Percentiles rank a stretch among this genome's conserved stretches.
Evolutionary conservation across 805 yeast species (phyloP).

Genomic region (Cyberlindnera misumaiensis): DNA sequence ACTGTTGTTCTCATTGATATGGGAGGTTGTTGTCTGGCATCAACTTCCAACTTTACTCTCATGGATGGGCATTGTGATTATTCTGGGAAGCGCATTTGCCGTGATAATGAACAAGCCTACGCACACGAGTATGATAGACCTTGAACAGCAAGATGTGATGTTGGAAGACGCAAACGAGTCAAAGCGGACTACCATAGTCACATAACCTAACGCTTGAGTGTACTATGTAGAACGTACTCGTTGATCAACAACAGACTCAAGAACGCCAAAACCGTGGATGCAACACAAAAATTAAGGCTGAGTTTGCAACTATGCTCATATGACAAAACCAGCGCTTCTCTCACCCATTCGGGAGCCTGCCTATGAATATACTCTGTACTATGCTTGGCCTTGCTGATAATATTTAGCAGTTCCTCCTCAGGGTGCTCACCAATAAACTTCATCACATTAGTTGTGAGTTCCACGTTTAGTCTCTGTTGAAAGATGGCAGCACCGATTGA

Average conservation of each 20-base stretch:
- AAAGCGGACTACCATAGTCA: too few relatives aligned
- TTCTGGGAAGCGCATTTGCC: constrained; percentile 55
- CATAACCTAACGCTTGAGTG: constrained; percentile 26
- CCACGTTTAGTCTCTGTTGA: constrained; percentile 34
- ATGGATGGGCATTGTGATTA: constrained; percentile 60
- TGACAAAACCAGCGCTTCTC: constrained; percentile 38
- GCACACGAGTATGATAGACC: constrained; percentile 1
- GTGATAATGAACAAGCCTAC: constrained; percentile 48
- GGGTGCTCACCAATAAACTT: constrained; percentile 30
- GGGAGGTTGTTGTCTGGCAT: constrained; percentile 68
- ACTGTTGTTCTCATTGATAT: constrained; percentile 70
- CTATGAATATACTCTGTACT: constrained; percentile 46
- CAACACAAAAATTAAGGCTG: constrained; percentile 41
- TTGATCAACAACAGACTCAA: constrained; percentile 40
- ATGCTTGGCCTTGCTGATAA: constrained; percentile 48
- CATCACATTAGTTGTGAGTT: constrained; percentile 27
- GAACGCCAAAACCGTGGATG: constrained; percentile 33
- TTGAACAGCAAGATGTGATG: too few relatives aligned
- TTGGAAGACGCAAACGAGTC: too few relatives aligned
- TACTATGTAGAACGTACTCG: constrained; percentile 52
- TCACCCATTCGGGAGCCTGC: constrained; percentile 47
- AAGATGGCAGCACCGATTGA: constrained; percentile 60
- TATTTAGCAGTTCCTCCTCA: constrained; percentile 29
- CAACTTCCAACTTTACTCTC: constrained; percentile 69
- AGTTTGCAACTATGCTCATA: constrained; percentile 48